A percentile compares a stretch with the other conserved stretches of the same genome.
phyloP scores from a whole-genome alignment of 1,139 yeast species.

The Suhomyces bribrorum region DNA sequence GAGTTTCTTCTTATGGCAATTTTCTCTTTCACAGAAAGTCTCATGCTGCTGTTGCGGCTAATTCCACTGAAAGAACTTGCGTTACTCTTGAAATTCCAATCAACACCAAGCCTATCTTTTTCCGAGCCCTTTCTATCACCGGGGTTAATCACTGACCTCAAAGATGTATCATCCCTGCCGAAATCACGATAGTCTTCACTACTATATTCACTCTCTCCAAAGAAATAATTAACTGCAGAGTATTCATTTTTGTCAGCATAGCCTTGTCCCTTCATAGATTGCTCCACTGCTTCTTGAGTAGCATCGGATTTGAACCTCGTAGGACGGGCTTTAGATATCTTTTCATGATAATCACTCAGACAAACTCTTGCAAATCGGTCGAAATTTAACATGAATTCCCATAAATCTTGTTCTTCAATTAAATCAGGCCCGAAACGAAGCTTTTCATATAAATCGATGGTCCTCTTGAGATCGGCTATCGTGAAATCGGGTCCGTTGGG shows the following conservation, averaged over 20 bases:
- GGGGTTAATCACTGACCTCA: slow-evolving; percentile 7
- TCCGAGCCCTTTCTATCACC: not conserved
- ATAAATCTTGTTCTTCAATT: slow-evolving; percentile 60
- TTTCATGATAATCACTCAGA: slow-evolving; percentile 12
- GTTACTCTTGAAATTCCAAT: slow-evolving; percentile 1
- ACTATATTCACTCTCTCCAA: slow-evolving; percentile 9
- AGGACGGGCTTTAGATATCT: slow-evolving; percentile 1
- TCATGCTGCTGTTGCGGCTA: slow-evolving; percentile 6
- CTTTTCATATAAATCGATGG: slow-evolving; percentile 64
- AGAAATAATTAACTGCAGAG: slow-evolving; percentile 1
- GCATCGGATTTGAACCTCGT: not conserved
- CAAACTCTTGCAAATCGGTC: slow-evolving; percentile 18
- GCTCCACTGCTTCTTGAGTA: slow-evolving; percentile 5
- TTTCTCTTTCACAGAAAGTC: slow-evolving; percentile 5
- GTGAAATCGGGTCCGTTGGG: slow-evolving; percentile 4
- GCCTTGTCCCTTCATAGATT: slow-evolving; percentile 6
- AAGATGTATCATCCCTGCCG: slow-evolving; percentile 3
- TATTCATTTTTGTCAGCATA: not conserved
- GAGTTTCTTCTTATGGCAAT: slow-evolving; percentile 2
- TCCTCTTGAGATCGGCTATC: slow-evolving; percentile 26
- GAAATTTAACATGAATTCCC: slow-evolving; percentile 51
- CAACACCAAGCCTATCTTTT: slow-evolving; percentile 1
- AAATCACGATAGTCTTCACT: slow-evolving; percentile 1
- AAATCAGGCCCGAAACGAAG: slow-evolving; percentile 67
- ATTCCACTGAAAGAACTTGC: slow-evolving; percentile 6